These are phyloP conservation scores for Pyricularia grisea DNA, from an alignment of 2,329 filamentous ascomycete species.

Conservation along the genomic window DNA sequence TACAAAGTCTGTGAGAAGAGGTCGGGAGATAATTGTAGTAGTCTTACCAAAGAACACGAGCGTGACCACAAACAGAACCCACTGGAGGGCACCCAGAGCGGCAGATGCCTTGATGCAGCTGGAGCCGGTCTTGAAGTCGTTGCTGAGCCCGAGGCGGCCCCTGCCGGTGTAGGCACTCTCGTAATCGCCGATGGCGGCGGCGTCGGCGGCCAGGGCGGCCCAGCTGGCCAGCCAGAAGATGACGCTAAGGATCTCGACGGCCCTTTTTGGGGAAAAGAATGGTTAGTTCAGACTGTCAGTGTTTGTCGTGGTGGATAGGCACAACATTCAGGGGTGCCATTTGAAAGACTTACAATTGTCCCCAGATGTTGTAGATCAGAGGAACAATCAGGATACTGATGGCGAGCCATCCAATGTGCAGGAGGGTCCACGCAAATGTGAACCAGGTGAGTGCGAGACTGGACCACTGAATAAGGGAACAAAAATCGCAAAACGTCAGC, in stretches of 20 bases:
- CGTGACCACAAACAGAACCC: constrained; percentile 12
- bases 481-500: neutral
- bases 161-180: constrained; percentile 3
- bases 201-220: constrained; percentile 13
- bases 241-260: constrained; percentile 10
- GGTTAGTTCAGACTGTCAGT: too few relatives aligned
- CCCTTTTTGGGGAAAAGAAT: constrained; percentile 1
- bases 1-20: neutral
- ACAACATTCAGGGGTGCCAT: neutral
- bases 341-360: constrained; percentile 7
- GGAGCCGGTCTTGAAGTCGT: constrained; percentile 4
- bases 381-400: constrained; percentile 7
- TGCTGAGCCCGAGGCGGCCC: neutral
- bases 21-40: neutral
- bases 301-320: neutral
- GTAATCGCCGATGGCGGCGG: neutral
- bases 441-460: constrained; percentile 6
- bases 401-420: constrained; percentile 12
- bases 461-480: neutral
- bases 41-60: constrained; percentile 10
- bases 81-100: constrained; percentile 12
- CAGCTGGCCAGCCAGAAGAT: constrained; percentile 14
- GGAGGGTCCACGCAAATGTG: constrained; percentile 12
- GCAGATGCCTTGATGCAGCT: constrained; percentile 13
- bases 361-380: constrained; percentile 9